These are phyloP conservation scores for Fraxinus sp. DNA, from an alignment of 305 asterid genomes.

Conservation along the genomic window DNA sequence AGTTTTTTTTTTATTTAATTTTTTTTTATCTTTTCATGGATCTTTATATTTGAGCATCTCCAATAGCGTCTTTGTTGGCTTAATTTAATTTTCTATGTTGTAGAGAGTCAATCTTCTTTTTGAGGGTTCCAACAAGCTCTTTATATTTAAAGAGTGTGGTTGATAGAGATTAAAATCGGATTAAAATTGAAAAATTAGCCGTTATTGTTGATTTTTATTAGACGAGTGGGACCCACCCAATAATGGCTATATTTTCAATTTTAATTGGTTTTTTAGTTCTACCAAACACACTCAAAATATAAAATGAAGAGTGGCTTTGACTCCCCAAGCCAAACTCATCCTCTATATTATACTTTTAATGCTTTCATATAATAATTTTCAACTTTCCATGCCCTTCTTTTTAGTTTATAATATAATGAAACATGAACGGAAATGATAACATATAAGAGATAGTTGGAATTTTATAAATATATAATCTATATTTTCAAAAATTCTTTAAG, in stretches of 20 bases:
- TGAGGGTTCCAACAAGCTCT: not conserved
- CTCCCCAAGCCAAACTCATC: not conserved
- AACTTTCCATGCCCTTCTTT: not conserved
- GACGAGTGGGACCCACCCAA: too few species aligned
- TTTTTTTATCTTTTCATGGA: slow-evolving; percentile 2
- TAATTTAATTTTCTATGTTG: not conserved
- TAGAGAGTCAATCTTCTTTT: not conserved
- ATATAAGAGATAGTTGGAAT: not conserved
- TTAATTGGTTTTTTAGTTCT: too few species aligned
- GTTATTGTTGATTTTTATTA: too few species aligned
- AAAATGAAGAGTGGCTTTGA: not conserved
- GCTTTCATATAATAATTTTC: not conserved
- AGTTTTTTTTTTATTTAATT: not conserved
- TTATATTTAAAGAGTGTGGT: too few species aligned
- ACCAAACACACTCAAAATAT: too few species aligned
- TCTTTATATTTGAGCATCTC: not conserved
- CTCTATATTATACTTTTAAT: not conserved
- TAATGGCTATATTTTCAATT: too few species aligned
- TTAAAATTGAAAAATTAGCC: too few species aligned
- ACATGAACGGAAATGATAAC: not conserved
- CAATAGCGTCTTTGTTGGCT: not conserved
- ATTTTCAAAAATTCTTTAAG: not conserved
- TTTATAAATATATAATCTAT: not conserved
- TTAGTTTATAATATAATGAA: not conserved
- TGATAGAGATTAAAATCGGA: too few species aligned